A percentile compares a stretch with the other conserved stretches of the same genome.
These are phyloP conservation scores for Cercospora beticola DNA, from an alignment of 2,329 filamentous ascomycete genomes.

Conservation along the genomic window DNA sequence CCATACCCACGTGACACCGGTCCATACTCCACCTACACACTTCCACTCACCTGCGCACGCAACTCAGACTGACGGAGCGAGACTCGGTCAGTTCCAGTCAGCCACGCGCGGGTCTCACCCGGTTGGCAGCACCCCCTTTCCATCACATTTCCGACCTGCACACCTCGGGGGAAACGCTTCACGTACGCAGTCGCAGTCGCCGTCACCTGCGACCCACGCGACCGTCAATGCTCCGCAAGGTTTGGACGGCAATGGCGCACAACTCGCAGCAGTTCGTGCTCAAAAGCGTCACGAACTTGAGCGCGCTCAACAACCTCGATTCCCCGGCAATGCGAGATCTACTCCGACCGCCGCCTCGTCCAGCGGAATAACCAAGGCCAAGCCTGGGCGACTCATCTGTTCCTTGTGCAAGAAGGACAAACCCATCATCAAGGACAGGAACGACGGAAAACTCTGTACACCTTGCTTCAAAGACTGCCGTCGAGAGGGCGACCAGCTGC, in stretches of 20 bases:
- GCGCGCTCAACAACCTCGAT: not conserved
- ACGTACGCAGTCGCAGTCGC: not conserved
- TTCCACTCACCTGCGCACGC: not conserved
- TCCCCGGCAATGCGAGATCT: not conserved
- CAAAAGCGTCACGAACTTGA: not conserved
- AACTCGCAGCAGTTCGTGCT: not conserved
- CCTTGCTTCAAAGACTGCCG: constrained; percentile 10
- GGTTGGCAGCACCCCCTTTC: not conserved
- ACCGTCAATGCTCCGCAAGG: not conserved
- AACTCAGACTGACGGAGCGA: not conserved
- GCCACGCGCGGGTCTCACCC: not conserved
- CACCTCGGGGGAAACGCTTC: not conserved
- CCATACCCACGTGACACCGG: not conserved
- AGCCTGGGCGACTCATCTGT: constrained; percentile 10
- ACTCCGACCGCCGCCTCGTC: not conserved
- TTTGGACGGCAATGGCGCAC: not conserved
- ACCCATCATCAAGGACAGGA: constrained; percentile 6
- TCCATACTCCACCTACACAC: not conserved
- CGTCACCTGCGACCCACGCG: not conserved
- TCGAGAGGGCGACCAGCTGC: not conserved
- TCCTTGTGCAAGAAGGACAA: constrained; percentile 11
- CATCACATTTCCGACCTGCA: not conserved
- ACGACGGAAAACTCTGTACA: constrained; percentile 19
- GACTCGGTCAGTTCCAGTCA: not conserved
- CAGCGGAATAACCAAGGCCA: not conserved